Conservation (phyloP, 495 filamentous ascomycete species). For the Aspergillus bridgeri region DNA sequence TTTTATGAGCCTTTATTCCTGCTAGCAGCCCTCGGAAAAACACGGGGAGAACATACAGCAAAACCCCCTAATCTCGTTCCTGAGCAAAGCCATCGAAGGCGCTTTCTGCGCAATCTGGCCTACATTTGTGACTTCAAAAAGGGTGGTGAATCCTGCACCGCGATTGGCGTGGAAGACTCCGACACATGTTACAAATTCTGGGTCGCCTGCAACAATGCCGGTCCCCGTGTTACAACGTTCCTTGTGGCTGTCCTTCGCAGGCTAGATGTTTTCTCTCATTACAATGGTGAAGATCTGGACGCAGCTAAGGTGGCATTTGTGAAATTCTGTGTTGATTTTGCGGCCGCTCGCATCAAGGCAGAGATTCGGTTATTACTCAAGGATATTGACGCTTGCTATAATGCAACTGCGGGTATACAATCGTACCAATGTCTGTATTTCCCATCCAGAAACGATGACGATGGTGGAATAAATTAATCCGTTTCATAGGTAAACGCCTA, state of each 20-base stretch:
- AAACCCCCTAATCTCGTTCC: constrained; percentile 2
- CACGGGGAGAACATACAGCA: constrained; percentile 22
- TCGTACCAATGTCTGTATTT: not conserved
- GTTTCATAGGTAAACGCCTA: not conserved
- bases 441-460: not conserved
- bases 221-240: constrained; percentile 12
- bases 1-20: constrained; percentile 35
- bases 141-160: constrained; percentile 26
- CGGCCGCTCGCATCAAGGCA: constrained; percentile 1
- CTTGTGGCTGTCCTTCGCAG: constrained; percentile 13
- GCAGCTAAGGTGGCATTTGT: not conserved
- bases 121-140: constrained; percentile 35
- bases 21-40: constrained; percentile 23
- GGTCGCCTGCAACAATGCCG: constrained; percentile 26
- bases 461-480: not conserved
- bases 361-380: constrained; percentile 1
- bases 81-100: not conserved
- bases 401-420: not conserved
- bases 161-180: constrained; percentile 29
- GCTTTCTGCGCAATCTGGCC: constrained; percentile 28
- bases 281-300: not conserved
- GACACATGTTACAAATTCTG: constrained; percentile 23
- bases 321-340: constrained; percentile 7
- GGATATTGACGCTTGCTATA: not conserved
- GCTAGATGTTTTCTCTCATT: not conserved